These are phyloP conservation scores for Orbilia quercus DNA, from an alignment of 2,329 filamentous ascomycete genomes.

Conservation along the genomic window DNA sequence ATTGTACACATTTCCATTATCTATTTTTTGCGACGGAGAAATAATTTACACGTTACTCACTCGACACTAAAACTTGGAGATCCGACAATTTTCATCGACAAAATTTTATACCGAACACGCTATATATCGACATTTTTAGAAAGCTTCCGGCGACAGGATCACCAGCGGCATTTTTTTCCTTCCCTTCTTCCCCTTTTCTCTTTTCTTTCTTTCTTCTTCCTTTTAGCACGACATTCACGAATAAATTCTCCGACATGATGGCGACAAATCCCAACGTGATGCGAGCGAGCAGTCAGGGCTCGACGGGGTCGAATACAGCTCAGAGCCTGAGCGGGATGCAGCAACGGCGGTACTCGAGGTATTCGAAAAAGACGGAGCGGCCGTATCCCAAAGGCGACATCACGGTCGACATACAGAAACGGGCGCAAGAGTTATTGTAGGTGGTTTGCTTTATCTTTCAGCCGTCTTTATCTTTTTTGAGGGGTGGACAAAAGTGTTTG, in stretches of 20 bases:
- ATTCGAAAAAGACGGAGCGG: constrained; percentile 55
- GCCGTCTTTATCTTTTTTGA: not conserved
- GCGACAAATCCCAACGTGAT: constrained; percentile 45
- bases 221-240: constrained; percentile 10
- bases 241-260: constrained; percentile 25
- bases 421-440: constrained; percentile 57
- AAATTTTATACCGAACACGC: not conserved
- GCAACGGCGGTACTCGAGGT: constrained; percentile 49
- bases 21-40: constrained; percentile 9
- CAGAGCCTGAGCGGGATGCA: constrained; percentile 35
- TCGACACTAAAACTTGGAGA: too few relatives aligned
- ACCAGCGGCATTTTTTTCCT: constrained; percentile 5
- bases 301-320: constrained; percentile 35
- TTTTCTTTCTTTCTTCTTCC: constrained; percentile 10
- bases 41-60: constrained; percentile 1
- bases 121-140: not conserved
- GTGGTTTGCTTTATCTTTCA: constrained; percentile 23
- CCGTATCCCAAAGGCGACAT: constrained; percentile 59
- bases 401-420: constrained; percentile 58
- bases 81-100: too few relatives aligned
- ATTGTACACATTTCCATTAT: not conserved
- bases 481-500: constrained; percentile 28
- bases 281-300: constrained; percentile 52
- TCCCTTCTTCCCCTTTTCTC: constrained; percentile 11
- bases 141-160: constrained; percentile 24